Percentiles rank a stretch among this genome's conserved stretches.
Evolutionary conservation across 2,329 filamentous ascomycete genomes (phyloP).

Genomic region (Chalara sp.): DNA sequence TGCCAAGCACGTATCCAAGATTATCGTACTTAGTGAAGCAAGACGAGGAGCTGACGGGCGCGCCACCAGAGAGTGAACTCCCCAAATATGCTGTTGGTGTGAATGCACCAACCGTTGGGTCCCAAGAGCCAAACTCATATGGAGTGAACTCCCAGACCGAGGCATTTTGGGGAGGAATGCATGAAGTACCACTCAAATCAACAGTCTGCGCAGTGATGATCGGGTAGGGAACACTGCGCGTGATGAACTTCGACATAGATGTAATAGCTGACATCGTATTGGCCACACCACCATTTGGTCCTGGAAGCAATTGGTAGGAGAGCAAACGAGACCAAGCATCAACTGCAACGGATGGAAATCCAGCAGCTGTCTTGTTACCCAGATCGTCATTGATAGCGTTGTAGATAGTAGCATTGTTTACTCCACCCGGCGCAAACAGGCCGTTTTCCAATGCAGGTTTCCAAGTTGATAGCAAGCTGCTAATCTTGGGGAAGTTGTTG

Average conservation of each 20-base stretch:
- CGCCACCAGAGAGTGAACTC: conserved; percentile 47
- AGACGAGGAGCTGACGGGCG: conserved; percentile 30
- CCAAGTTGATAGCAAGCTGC: conserved; percentile 8
- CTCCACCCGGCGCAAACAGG: conserved; percentile 6
- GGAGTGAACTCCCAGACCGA: conserved; percentile 60
- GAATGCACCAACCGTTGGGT: conserved; percentile 53
- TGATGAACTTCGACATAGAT: conserved; percentile 32
- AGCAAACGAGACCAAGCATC: conserved; percentile 20
- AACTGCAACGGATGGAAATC: conserved; percentile 18
- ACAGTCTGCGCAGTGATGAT: conserved; percentile 36
- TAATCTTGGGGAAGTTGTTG: conserved; percentile 10
- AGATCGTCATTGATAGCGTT: conserved; percentile 10
- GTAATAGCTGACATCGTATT: conserved; percentile 21
- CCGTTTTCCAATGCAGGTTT: conserved; percentile 8
- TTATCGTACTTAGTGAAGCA: conserved; percentile 40
- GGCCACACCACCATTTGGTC: conserved; percentile 9
- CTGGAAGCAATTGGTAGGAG: conserved; percentile 15
- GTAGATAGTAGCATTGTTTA: conserved; percentile 7
- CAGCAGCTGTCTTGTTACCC: conserved; percentile 22
- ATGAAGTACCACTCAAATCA: conserved; percentile 30
- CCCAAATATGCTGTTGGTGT: conserved; percentile 53
- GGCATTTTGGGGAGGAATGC: conserved; percentile 38
- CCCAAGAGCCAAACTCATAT: conserved; percentile 60
- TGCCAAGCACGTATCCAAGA: conserved; percentile 37
- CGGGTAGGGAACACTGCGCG: conserved; percentile 34